phyloP scores from a whole-genome alignment of 2,329 filamentous ascomycete species.

The Polytolypa hystricis region DNA sequence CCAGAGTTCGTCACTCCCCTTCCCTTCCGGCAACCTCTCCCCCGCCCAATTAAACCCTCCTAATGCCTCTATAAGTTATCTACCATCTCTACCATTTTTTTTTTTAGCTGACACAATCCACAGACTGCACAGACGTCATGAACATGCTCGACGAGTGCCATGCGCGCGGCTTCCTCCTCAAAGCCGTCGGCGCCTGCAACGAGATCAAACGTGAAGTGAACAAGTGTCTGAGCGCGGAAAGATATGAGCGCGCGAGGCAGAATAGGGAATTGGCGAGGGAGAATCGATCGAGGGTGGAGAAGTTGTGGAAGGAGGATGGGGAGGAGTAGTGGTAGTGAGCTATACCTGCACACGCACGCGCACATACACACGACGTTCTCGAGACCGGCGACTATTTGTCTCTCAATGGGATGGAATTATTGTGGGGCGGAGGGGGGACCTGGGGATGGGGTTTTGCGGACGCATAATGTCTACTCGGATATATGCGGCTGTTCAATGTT shows the following conservation, averaged over 20 bases:
- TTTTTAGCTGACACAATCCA: slow-evolving; percentile 8
- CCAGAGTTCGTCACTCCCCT: slow-evolving; percentile 48
- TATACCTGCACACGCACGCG: no score
- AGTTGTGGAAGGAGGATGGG: slow-evolving; percentile 57
- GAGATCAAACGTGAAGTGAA: slow-evolving; percentile 73
- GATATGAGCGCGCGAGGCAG: slow-evolving; percentile 61
- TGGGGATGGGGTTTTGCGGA: no score
- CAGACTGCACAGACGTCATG: slow-evolving; percentile 94
- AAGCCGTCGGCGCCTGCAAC: slow-evolving; percentile 83
- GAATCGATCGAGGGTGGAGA: slow-evolving; percentile 63
- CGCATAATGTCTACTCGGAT: no score
- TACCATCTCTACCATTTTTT: slow-evolving; percentile 7
- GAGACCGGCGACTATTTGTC: no score
- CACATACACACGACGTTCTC: no score
- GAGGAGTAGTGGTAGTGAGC: background rate
- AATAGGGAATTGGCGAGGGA: slow-evolving; percentile 62
- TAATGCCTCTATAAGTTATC: slow-evolving; percentile 1
- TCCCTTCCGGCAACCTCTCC: slow-evolving; percentile 4
- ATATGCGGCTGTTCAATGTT: background rate
- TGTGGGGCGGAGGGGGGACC: no score
- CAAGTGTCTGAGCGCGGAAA: slow-evolving; percentile 69
- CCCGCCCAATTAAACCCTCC: slow-evolving; percentile 1
- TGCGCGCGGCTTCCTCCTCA: slow-evolving; percentile 81
- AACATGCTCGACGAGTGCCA: slow-evolving; percentile 91
- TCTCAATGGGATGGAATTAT: no score